Base-by-base conservation (phyloP, 108 stramenopile species). In the Chaetoceros tenuissimus region DNA sequence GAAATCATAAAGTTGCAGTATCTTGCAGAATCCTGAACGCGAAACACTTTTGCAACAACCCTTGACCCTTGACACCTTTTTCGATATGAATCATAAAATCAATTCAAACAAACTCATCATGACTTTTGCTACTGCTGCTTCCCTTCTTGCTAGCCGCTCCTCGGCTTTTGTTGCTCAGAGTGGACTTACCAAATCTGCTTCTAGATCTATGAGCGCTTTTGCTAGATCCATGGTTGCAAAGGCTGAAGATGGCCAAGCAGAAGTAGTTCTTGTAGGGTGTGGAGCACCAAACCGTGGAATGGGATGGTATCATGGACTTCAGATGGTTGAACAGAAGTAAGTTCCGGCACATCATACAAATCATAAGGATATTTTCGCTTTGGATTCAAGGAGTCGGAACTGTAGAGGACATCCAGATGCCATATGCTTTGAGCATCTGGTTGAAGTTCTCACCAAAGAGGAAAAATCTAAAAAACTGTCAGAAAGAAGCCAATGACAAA, bases 241-340 rank as follows among this genome's bases (percentile, higher is more conserved):
- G 23, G 17, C 27, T 53, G 26, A 24, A 21, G 27, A 25, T n/a
- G 85, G 85, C 56, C 90, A 92, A 74, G 90, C 90, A 46, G 85
- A 93, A 71, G 92, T 90, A 16, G 72, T 89, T 50, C 68, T 91
- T 13, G 84, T 94, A 23, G 94, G 94, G 63, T 91, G 94, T 56
- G 89, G 89, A 48, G 75, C 77, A 1, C 87, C 85, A 22, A 82
- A 87, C 62, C 69, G 89, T 43, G 94, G 86, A 18, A 79, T 79
- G 86, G 86, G 86, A 20, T 87, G 86, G 86, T 87, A 81, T 57
- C 87, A 94, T 66, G 89, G 75, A 48, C 62, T 90, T 49, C 93
- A 94, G 73, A 82, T 94, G 80, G 53, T 94, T 28, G 86, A 94
- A 57, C 73, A 81, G 21, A 74, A 82, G 86, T 86, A 76, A 80